A percentile compares a stretch with the other conserved stretches of the same genome.
phyloP scores from a whole-genome alignment of 176 grass and related monocot species.

The Triticum dicoccoides region DNA sequence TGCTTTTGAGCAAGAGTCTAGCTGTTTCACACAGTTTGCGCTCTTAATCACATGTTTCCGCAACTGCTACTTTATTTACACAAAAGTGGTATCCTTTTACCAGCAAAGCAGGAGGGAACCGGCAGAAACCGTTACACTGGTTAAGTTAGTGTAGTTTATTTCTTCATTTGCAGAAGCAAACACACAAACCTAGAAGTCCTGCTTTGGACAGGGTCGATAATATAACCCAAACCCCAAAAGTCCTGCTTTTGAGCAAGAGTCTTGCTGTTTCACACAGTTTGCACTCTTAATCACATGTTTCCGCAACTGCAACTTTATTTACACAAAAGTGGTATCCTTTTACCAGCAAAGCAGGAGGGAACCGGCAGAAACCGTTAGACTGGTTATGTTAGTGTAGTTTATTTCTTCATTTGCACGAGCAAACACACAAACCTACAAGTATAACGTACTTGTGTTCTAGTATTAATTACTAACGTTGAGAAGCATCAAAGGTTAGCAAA shows the following conservation, averaged over 20 bases:
- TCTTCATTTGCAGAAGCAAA: neutral
- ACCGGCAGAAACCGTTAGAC: neutral
- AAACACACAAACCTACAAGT: neutral
- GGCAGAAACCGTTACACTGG: neutral
- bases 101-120: neutral
- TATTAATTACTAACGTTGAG: neutral
- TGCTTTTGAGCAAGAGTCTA: neutral
- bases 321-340: slow-evolving; percentile 27
- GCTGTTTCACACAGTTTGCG: slow-evolving; percentile 17
- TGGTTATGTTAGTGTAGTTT: neutral
- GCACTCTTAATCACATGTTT: slow-evolving; percentile 23
- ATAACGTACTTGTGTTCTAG: neutral
- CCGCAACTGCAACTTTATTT: slow-evolving; percentile 5
- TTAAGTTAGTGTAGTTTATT: neutral
- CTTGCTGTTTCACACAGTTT: slow-evolving; percentile 19
- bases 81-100: slow-evolving; percentile 35
- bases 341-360: slow-evolving; percentile 15
- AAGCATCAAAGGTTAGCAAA: neutral
- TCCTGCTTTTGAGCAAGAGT: neutral
- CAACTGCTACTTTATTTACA: slow-evolving; percentile 6
- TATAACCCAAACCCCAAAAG: slow-evolving; percentile 23
- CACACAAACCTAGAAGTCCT: neutral
- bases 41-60: slow-evolving; percentile 22
- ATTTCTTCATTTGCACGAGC: neutral
- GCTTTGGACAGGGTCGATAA: neutral